Conservation (phyloP, 768 basidiomycete genomes). For the Suillus discolor region DNA sequence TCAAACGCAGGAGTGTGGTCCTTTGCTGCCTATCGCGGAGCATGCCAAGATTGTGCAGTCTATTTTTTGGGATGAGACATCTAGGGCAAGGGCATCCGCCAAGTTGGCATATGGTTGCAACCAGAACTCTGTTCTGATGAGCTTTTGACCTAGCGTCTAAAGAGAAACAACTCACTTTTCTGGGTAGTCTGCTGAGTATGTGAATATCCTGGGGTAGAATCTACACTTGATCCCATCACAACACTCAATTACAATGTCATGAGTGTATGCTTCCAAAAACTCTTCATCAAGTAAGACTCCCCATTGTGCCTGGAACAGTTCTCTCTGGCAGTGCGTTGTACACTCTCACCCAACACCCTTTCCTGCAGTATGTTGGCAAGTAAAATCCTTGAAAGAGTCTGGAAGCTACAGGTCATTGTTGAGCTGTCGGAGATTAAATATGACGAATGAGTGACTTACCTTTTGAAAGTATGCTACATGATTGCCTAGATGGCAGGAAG, state of each 20-base stretch:
- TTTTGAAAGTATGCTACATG: constrained; percentile 14
- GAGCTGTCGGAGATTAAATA: neutral
- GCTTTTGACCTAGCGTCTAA: neutral
- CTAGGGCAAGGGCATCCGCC: constrained; percentile 32
- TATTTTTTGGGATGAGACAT: constrained; percentile 21
- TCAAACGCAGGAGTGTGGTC: neutral
- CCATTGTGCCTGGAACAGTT: constrained; percentile 19
- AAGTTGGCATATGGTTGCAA: constrained; percentile 24
- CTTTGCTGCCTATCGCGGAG: constrained; percentile 28
- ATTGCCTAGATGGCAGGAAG: constrained; percentile 13
- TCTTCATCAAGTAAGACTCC: too few relatives aligned
- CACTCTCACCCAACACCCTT: neutral
- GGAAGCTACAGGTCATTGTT: constrained; percentile 8
- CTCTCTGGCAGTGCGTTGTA: constrained; percentile 18
- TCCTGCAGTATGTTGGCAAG: neutral
- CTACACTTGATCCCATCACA: too few relatives aligned
- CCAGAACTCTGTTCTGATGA: constrained; percentile 15
- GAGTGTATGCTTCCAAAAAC: too few relatives aligned
- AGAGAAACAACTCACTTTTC: constrained; percentile 29
- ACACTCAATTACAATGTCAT: too few relatives aligned
- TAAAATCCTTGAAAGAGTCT: constrained; percentile 13
- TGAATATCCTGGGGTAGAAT: too few relatives aligned
- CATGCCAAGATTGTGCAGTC: constrained; percentile 18
- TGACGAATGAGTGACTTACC: constrained; percentile 1
- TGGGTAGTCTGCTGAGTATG: constrained; percentile 13